These are phyloP conservation scores for Annulohypoxylon truncatum DNA, from an alignment of 2,329 filamentous ascomycete species.

Conservation along the genomic window DNA sequence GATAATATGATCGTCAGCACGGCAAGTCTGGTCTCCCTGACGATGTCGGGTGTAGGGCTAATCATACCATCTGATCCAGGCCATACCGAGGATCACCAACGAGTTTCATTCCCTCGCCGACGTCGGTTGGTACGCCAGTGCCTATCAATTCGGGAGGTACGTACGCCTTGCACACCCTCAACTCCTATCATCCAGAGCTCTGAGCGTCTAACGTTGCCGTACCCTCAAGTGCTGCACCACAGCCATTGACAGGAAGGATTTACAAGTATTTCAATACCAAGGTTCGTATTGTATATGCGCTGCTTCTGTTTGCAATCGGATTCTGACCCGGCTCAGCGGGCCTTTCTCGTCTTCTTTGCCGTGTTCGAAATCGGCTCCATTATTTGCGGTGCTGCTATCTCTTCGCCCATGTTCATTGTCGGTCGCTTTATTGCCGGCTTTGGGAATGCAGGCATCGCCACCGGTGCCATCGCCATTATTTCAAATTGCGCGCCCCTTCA, in stretches of 20 bases:
- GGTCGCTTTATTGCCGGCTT: conserved; percentile 59
- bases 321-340: conserved; percentile 41
- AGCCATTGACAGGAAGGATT: conserved; percentile 54
- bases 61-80: conserved; percentile 1
- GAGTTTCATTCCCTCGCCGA: conserved; percentile 56
- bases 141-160: conserved; percentile 47
- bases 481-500: conserved; percentile 49
- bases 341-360: conserved; percentile 48
- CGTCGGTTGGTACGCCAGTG: conserved; percentile 60
- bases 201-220: conserved; percentile 34
- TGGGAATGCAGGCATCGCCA: conserved; percentile 57
- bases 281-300: conserved; percentile 37
- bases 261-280: conserved; percentile 53
- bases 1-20: conserved; percentile 56
- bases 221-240: conserved; percentile 53
- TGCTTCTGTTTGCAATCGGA: background rate
- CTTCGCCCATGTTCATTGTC: conserved; percentile 57
- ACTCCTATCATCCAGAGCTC: too few species aligned
- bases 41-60: background rate
- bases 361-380: conserved; percentile 61
- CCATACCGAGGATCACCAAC: conserved; percentile 55
- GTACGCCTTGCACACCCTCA: background rate
- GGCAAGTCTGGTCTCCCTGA: conserved; percentile 35
- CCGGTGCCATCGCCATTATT: conserved; percentile 59
- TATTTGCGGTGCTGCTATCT: conserved; percentile 57